These are phyloP conservation scores for Aureobasidium sp. DNA, from an alignment of 2,329 filamentous ascomycete species.

Conservation along the genomic window DNA sequence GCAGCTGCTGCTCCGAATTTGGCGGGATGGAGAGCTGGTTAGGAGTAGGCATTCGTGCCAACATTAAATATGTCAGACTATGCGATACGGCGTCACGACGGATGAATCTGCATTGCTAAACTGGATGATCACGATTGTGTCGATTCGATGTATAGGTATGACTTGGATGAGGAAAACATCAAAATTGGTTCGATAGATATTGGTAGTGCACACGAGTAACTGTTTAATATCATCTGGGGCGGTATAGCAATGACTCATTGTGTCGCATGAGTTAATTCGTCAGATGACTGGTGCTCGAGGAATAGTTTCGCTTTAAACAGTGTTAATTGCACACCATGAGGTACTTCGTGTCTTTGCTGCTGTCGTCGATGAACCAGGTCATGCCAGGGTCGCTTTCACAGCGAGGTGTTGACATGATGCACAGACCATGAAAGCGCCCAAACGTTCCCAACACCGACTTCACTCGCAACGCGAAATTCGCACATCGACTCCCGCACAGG, in stretches of 20 bases:
- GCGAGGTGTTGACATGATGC: background rate
- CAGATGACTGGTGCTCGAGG: too few species aligned
- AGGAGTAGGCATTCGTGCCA: background rate
- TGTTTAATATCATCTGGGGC: background rate
- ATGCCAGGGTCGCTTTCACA: background rate
- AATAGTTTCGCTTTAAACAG: too few species aligned
- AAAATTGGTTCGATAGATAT: background rate
- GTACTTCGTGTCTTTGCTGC: background rate
- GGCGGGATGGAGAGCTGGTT: slow-evolving; percentile 21
- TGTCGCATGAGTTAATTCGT: too few species aligned
- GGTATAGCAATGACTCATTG: too few species aligned
- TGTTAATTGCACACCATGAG: background rate
- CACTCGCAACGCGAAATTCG: background rate
- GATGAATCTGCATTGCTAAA: background rate
- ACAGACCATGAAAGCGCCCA: background rate
- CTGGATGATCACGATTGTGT: background rate
- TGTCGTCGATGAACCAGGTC: background rate
- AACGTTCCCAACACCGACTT: background rate
- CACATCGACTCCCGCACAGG: background rate
- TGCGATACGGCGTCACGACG: background rate
- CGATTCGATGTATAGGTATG: background rate
- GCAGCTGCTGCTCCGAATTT: slow-evolving; percentile 20
- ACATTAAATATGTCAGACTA: background rate
- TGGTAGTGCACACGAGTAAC: background rate
- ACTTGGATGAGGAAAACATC: background rate